Conservation (phyloP, 495 filamentous ascomycete species). For the Hypoxylon subgilvum region DNA sequence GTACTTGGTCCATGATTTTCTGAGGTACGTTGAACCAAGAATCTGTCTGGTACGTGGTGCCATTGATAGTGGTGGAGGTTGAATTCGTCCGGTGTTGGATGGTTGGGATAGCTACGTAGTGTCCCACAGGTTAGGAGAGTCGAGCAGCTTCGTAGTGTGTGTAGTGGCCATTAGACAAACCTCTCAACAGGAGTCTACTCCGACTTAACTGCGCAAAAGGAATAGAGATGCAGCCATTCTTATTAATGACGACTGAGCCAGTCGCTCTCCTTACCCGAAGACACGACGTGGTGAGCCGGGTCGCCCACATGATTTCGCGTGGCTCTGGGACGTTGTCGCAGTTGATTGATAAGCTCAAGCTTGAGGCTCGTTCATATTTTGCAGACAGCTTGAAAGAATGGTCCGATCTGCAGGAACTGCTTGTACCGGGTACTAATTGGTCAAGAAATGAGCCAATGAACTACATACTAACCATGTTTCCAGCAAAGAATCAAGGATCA, state of each 20-base stretch:
- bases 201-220: slow-evolving; percentile 9
- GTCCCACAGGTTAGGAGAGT: slow-evolving; percentile 1
- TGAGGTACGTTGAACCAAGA: slow-evolving; percentile 84
- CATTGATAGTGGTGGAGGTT: slow-evolving; percentile 60
- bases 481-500: background rate
- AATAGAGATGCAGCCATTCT: slow-evolving; percentile 5
- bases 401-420: slow-evolving; percentile 16
- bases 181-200: slow-evolving; percentile 19
- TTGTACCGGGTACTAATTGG: slow-evolving; percentile 2
- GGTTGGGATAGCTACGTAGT: slow-evolving; percentile 9
- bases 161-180: slow-evolving; percentile 18
- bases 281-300: slow-evolving; percentile 22
- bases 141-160: background rate
- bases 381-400: background rate
- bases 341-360: background rate
- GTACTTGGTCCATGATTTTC: slow-evolving; percentile 73
- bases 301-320: slow-evolving; percentile 35
- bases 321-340: slow-evolving; percentile 4
- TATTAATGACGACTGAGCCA: slow-evolving; percentile 1
- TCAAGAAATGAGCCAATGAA: background rate
- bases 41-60: slow-evolving; percentile 69
- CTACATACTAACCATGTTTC: background rate
- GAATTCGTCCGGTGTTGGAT: slow-evolving; percentile 13
- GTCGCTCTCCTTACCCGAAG: slow-evolving; percentile 16
- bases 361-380: slow-evolving; percentile 6